These are phyloP conservation scores for Gaultheria prostrata DNA, from an alignment of 148 eudicot species.

Conservation along the genomic window DNA sequence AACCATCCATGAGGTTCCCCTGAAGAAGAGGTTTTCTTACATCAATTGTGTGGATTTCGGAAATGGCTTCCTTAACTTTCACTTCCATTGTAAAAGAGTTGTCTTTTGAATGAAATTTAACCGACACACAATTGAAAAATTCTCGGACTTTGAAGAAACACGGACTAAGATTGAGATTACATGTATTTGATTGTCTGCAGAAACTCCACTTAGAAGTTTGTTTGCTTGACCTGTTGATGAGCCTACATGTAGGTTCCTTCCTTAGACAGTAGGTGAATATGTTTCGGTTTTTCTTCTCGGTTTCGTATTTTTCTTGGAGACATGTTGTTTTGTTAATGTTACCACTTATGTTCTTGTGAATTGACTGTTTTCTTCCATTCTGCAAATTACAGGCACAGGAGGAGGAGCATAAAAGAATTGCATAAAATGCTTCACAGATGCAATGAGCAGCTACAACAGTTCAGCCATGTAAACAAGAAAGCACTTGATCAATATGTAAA, in stretches of 20 bases:
- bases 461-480: constrained; percentile 99
- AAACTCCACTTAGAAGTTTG: neutral
- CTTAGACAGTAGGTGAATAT: neutral
- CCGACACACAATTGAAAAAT: neutral
- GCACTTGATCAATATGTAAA: constrained; percentile 97
- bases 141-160: neutral
- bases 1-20: neutral
- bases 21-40: neutral
- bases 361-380: neutral
- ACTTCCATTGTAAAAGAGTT: neutral
- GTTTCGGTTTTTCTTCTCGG: neutral
- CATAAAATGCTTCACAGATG: constrained; percentile 89
- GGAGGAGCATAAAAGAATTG: constrained; percentile 76
- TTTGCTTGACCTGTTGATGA: neutral
- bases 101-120: neutral
- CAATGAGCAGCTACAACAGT: constrained; percentile 87
- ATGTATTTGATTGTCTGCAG: neutral
- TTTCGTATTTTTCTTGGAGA: neutral
- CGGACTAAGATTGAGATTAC: neutral
- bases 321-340: neutral
- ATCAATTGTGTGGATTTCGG: neutral
- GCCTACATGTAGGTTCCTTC: neutral
- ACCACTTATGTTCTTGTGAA: neutral
- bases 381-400: constrained; percentile 50
- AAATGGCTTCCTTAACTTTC: neutral